Conservation (phyloP, 345 rosid species). For the Populus pruinosa region DNA sequence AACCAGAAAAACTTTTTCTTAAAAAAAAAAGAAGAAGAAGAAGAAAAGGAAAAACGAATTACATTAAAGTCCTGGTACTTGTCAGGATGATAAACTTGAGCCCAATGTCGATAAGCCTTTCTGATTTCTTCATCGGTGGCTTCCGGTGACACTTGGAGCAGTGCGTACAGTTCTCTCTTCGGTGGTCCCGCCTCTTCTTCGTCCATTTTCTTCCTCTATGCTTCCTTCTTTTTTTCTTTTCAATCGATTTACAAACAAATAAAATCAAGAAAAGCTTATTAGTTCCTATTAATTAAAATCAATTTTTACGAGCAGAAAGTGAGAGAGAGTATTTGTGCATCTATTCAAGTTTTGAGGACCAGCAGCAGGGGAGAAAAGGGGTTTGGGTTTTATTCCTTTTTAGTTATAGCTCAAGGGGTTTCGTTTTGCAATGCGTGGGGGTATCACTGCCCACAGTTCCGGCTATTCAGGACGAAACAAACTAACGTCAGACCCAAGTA, state of each 20-base stretch:
- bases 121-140: conserved; percentile 91
- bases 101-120: conserved; percentile 90
- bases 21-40: neutral
- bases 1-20: neutral
- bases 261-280: neutral
- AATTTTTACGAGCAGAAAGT: neutral
- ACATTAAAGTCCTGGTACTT: conserved; percentile 77
- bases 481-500: neutral
- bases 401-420: neutral
- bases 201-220: conserved; percentile 2
- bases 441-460: neutral
- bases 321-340: neutral
- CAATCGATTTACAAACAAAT: neutral
- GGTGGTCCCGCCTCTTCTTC: conserved; percentile 26
- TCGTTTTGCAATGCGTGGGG: neutral
- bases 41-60: neutral
- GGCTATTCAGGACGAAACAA: neutral
- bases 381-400: neutral
- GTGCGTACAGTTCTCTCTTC: conserved; percentile 73
- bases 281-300: too few relatives aligned
- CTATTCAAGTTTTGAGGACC: neutral
- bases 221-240: neutral
- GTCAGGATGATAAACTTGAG: conserved; percentile 97
- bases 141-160: conserved; percentile 80
- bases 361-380: neutral